phyloP scores from a whole-genome alignment of 2,329 filamentous ascomycete species.

The Pseudocercospora fuligena region DNA sequence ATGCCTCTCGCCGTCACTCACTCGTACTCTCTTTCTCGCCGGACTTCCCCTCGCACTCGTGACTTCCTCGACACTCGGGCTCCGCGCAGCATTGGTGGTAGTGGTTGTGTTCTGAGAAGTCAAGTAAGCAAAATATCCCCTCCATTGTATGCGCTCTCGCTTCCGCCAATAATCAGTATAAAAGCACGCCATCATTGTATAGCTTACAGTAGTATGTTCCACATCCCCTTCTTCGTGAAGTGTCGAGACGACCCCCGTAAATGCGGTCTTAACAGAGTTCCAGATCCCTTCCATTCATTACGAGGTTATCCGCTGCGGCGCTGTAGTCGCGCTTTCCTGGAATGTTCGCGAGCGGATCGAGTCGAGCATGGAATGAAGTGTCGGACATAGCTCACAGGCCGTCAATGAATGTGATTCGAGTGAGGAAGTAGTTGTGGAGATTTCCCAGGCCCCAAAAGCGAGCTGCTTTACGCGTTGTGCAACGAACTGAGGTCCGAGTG shows the following conservation, averaged over 20 bases:
- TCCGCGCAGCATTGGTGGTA: not conserved
- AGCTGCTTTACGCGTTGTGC: not conserved
- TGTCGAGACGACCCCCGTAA: not conserved
- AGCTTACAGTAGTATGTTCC: not conserved
- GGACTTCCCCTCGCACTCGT: constrained; percentile 2
- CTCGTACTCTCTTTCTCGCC: not conserved
- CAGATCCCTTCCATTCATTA: not conserved
- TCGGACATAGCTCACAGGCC: not conserved
- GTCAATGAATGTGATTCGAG: not conserved
- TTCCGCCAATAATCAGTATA: not conserved
- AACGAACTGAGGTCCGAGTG: constrained; percentile 8
- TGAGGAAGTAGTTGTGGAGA: not conserved
- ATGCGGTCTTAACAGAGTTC: not conserved
- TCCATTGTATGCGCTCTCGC: not conserved
- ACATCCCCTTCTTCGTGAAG: not conserved
- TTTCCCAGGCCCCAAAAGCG: not conserved
- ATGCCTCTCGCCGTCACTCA: not conserved
- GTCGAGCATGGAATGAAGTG: not conserved
- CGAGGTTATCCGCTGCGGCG: not conserved
- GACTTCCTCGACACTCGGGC: constrained; percentile 2
- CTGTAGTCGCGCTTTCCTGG: not conserved
- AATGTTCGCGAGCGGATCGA: not conserved
- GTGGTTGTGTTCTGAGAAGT: not conserved
- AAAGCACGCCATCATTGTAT: not conserved
- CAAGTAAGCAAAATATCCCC: constrained; percentile 3